Evolutionary conservation across 768 basidiomycete genomes (phyloP), one percentile per base, ranked within the genome.

Genomic region (Suillus plorans): DNA sequence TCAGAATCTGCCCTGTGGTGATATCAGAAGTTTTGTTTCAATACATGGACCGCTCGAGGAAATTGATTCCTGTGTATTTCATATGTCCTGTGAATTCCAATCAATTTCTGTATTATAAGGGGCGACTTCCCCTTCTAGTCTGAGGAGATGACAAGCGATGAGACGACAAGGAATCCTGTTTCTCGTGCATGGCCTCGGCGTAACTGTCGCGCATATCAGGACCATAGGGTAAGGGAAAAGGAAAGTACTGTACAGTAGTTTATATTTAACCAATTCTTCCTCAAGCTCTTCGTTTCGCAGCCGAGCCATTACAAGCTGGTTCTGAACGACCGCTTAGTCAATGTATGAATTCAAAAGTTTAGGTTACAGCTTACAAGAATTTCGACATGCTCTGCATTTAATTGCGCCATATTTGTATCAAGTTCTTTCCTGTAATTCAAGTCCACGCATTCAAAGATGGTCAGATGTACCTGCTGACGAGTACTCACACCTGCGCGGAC

Each of bases 211-310:
- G 49, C 20, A 20, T 3, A 4, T 60, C 18, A 60, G 39, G 28
- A 37, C 63, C 49, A 72, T 59, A 25, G 28, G 1, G 12, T 22
- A 25, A n/a, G 6, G 7, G 36, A 16, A 22, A 2, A 20, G 10
- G 31, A 60, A 10, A 2, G 53, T 22, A 34, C 66, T 66, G 42
- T 36, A 95, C 92, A 97, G 74, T 53, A 97, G 80, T 78, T 97
- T 97, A 79, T 97, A 98, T 49, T 91, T 88, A 45, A 99, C 96
- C 20, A 99, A 85, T 75, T 99, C 94, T 64, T 88, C 85, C 76
- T 99, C 97, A 65, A 97, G 82, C 74, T 98, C 95, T 74, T 99
- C 97, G 69, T 93, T 92, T 65, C 89, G 88, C 47, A 99, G 79
- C 60, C 95, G 87, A 64, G 89, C 84, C 80, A 89, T 93, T 4